A percentile compares a stretch with the other conserved stretches of the same genome.
Evolutionary conservation across 805 yeast genomes (phyloP).

Genomic region (Starmerella tilneyi): DNA sequence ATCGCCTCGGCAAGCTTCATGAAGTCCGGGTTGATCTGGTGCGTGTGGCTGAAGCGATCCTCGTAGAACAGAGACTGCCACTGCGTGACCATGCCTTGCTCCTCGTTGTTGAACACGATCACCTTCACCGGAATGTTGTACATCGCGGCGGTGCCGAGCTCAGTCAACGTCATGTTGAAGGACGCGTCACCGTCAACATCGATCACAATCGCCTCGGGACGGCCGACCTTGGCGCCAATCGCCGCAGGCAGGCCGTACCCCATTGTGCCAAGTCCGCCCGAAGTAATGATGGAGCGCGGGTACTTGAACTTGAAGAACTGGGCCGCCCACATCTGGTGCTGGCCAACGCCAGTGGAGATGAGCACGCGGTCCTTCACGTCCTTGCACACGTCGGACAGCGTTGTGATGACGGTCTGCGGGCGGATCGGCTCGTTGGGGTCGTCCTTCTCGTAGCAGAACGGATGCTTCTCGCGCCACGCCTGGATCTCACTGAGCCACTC

Average conservation of each 20-base stretch:
- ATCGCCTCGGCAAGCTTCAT: conserved; percentile 87
- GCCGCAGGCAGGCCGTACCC: conserved; percentile 97
- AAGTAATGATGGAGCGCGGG: conserved; percentile 91
- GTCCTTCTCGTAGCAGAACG: conserved; percentile 72
- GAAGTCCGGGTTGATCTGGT: conserved; percentile 89
- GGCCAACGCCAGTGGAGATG: conserved; percentile 97
- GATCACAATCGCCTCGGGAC: conserved; percentile 87
- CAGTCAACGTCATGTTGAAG: conserved; percentile 95
- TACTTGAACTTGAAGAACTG: conserved; percentile 90
- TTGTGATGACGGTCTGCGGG: conserved; percentile 84
- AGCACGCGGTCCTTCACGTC: conserved; percentile 60
- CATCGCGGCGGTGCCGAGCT: conserved; percentile 88
- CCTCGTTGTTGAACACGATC: conserved; percentile 87
- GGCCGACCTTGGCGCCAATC: conserved; percentile 94
- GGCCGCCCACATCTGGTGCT: conserved; percentile 99
- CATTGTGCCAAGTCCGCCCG: conserved; percentile 99
- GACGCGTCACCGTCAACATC: conserved; percentile 99
- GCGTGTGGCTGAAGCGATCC: conserved; percentile 96
- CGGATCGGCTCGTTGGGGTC: conserved; percentile 51
- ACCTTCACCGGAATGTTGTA: conserved; percentile 84
- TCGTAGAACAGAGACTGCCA: conserved; percentile 98
- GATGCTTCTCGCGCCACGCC: conserved; percentile 78
- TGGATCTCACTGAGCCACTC: conserved; percentile 69
- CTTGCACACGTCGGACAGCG: conserved; percentile 62
- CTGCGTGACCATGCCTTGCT: conserved; percentile 99